These are phyloP conservation scores for Coix lacrymajobi DNA, from an alignment of 176 grass and related monocot species.

Conservation along the genomic window DNA sequence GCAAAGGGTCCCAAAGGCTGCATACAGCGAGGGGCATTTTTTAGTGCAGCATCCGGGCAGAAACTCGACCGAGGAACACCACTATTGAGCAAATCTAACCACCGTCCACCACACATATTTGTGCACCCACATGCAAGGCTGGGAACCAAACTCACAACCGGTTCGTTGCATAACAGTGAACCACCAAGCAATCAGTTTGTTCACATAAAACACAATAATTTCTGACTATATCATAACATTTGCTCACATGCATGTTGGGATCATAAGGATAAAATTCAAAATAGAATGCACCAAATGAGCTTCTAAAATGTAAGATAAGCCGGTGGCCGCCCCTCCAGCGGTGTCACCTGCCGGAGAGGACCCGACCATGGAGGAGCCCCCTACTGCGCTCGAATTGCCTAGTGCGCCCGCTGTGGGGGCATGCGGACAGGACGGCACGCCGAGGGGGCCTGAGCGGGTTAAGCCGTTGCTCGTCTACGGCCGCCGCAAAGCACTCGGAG, in stretches of 20 bases:
- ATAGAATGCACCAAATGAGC: neutral
- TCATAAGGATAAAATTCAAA: neutral
- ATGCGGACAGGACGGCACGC: no score
- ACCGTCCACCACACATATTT: neutral
- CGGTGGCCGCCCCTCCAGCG: no score
- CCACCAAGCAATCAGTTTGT: neutral
- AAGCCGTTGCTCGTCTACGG: no score
- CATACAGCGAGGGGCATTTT: neutral
- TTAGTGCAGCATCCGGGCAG: neutral
- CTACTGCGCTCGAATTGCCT: no score
- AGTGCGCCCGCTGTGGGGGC: no score
- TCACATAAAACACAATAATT: neutral
- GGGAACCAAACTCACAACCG: neutral
- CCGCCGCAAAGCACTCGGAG: no score
- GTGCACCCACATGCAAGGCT: neutral
- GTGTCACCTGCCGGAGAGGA: no score
- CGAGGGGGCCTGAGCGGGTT: no score
- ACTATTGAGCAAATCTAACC: neutral
- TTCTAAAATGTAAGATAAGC: constrained; percentile 16
- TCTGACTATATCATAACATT: constrained; percentile 1
- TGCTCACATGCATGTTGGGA: neutral
- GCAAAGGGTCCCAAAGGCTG: neutral
- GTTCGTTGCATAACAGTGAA: neutral
- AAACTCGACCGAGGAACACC: neutral
- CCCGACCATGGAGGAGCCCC: no score